A percentile compares a stretch with the other conserved stretches of the same genome.
Evolutionary conservation across 129 eudicot genomes (phyloP).

Genomic region (Ambrosia artemisiifolia): DNA sequence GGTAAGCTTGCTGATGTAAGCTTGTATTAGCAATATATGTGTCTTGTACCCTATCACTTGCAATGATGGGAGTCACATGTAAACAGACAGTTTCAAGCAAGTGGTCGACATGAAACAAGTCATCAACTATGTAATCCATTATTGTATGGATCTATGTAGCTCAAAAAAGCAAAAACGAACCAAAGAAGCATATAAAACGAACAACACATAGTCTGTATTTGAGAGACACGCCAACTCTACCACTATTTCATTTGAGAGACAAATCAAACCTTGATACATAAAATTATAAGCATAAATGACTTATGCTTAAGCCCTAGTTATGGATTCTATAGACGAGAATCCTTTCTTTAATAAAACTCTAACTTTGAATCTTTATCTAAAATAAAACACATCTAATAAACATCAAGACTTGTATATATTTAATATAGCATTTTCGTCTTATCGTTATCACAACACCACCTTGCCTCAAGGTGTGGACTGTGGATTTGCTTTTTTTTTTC

Average conservation of each 20-base stretch:
- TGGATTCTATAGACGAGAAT: neutral
- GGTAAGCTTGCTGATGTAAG: conserved; percentile 11
- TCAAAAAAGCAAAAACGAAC: neutral
- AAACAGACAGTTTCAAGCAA: neutral
- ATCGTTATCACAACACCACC: too few relatives aligned
- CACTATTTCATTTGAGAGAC: neutral
- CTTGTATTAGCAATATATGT: neutral
- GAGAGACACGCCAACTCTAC: neutral
- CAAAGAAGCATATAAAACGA: neutral
- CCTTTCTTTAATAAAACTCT: neutral
- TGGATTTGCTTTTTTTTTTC: too few relatives aligned
- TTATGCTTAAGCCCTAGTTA: neutral
- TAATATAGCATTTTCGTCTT: too few relatives aligned
- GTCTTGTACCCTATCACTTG: neutral
- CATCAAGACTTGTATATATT: too few relatives aligned
- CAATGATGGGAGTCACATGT: neutral
- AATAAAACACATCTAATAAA: neutral
- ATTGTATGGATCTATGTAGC: neutral
- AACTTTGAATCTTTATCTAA: neutral
- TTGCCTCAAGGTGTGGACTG: neutral
- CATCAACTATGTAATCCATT: neutral
- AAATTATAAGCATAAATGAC: neutral
- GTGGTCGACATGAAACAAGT: neutral
- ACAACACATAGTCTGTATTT: neutral
- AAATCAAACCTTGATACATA: neutral